A percentile compares a stretch with the other conserved stretches of the same genome.
Evolutionary conservation across 2,329 filamentous ascomycete genomes (phyloP).

Genomic region (Colletotrichum acutatum): DNA sequence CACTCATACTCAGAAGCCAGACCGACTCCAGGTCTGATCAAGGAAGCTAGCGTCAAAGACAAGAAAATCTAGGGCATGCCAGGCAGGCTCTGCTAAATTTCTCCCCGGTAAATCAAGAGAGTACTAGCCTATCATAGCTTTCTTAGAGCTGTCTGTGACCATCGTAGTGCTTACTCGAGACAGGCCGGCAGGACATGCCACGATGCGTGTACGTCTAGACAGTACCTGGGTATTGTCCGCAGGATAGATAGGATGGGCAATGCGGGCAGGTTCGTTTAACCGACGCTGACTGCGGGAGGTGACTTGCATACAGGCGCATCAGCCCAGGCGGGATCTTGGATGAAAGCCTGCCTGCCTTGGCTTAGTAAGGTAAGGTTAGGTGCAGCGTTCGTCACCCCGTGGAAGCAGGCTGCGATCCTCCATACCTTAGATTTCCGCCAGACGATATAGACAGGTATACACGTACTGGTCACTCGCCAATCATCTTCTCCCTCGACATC

Average conservation of each 20-base stretch:
- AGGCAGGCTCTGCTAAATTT: too few species aligned
- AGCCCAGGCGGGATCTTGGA: too few species aligned
- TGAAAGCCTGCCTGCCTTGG: too few species aligned
- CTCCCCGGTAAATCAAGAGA: too few species aligned
- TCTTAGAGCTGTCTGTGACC: not conserved
- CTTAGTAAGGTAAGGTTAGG: not conserved
- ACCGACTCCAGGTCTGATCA: too few species aligned
- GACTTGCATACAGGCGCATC: not conserved
- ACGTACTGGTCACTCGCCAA: too few species aligned
- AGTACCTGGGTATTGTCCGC: too few species aligned
- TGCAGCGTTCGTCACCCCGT: not conserved
- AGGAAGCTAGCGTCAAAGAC: too few species aligned
- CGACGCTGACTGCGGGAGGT: not conserved
- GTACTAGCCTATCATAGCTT: not conserved
- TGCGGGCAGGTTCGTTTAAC: not conserved
- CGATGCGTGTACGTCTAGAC: not conserved
- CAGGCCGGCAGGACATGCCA: not conserved
- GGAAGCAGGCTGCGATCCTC: not conserved
- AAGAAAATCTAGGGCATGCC: too few species aligned
- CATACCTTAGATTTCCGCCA: too few species aligned
- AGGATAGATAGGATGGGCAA: too few species aligned
- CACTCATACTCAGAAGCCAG: too few species aligned
- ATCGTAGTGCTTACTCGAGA: not conserved
- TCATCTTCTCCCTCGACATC: not conserved
- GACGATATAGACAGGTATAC: not conserved